phyloP scores from a whole-genome alignment of 805 yeast genomes.

The Myxozyma neglecta region DNA sequence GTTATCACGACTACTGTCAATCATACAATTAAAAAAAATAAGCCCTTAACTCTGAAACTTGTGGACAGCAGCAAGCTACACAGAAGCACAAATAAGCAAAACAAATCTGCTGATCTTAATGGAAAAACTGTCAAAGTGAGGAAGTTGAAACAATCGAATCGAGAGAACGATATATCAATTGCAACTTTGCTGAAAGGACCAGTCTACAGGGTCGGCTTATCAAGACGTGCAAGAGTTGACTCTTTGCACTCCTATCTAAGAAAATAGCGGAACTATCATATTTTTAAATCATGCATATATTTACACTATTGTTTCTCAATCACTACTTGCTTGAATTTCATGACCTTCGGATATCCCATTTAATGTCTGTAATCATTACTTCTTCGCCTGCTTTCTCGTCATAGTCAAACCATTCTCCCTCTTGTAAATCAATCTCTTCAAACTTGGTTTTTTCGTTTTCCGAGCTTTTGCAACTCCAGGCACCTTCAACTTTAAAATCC shows the following conservation, averaged over 20 bases:
- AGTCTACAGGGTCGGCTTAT: constrained; percentile 26
- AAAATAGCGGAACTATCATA: neutral
- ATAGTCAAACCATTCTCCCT: constrained; percentile 92
- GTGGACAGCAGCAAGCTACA: neutral
- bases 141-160: neutral
- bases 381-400: constrained; percentile 81
- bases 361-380: constrained; percentile 74
- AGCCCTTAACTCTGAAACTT: too few relatives aligned
- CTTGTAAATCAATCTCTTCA: constrained; percentile 66
- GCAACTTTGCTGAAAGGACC: constrained; percentile 13
- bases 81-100: neutral
- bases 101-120: neutral
- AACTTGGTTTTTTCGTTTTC: constrained; percentile 53
- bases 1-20: neutral
- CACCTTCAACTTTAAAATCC: constrained; percentile 67
- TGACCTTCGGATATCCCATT: constrained; percentile 56
- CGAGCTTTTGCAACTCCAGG: constrained; percentile 55
- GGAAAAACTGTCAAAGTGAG: neutral
- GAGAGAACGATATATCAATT: neutral
- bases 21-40: too few relatives aligned
- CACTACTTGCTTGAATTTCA: neutral
- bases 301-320: too few relatives aligned
- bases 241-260: constrained; percentile 29
- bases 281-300: neutral
- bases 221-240: constrained; percentile 26